Base-by-base conservation (phyloP, 1,284 basidiomycete genomes). In the Leccinum pseudoinsigne region DNA sequence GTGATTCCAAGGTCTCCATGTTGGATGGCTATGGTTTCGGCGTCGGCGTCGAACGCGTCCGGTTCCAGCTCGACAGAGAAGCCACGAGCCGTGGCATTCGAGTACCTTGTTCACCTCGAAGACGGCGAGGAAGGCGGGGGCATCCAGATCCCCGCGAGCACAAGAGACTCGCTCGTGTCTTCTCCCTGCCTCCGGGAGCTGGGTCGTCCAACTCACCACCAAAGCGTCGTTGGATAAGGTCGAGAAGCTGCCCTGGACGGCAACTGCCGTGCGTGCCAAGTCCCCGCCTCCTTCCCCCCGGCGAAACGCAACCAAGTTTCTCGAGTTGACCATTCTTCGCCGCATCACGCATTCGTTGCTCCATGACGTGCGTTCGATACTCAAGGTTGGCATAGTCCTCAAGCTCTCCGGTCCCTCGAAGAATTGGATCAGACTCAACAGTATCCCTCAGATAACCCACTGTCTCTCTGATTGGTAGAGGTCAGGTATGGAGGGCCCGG, bases 141-240 rank as follows among this genome's bases (percentile, higher is more conserved):
- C n/a, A 60, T 62, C 51, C 84, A 81, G 10, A 88, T 87, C 63
- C 75, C 54, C 84, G 84, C 40, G 90, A 93, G 69, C 82, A 86
- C 62, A 80, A 84, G 61, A 82, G 89, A 53, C 79, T 93, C 16
- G 88, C 88, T 12, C 82, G 93, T 90, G 93, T 69, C 79, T 87
- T 5, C 76, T 99, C 18, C 91, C 94, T 3, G 83, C 87, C 1
- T 77, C 82, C 4, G 88, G 95, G 68, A 94, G 94, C 8, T 99
- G 97, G 97, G 95, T 98, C 71, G 86, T 97, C 0, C 92, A 91
- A 68, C 80, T 86, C 62, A 85, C 84, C 58, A 88, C 86, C 62
- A 90, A 81, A 71, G 91, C 84, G 28, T 90, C 86, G 1, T 87
- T 87, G 5, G 86, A 90, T 59, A 82, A 84, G 63, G 87, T 90